A percentile compares a stretch with the other conserved stretches of the same genome.
Evolutionary conservation across 805 yeast species (phyloP).

Genomic region (Candida glaebosa): DNA sequence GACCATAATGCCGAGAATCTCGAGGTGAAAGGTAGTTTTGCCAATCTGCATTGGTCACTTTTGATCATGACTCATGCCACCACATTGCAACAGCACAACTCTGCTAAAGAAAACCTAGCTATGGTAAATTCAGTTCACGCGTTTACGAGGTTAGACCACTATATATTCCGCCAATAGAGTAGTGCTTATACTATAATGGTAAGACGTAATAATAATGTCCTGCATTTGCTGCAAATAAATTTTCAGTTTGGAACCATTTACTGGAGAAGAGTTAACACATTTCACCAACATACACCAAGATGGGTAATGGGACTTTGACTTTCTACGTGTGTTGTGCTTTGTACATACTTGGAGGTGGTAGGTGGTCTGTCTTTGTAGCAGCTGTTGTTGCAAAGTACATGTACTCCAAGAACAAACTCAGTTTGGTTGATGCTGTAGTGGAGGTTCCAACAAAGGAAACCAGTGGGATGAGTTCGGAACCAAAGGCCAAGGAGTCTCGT

Average conservation of each 20-base stretch:
- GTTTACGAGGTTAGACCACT: no score
- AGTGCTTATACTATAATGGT: no score
- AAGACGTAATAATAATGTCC: no score
- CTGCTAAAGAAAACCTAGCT: no score
- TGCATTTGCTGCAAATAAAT: background rate
- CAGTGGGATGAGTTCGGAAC: conserved; percentile 5
- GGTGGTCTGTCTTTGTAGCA: conserved; percentile 33
- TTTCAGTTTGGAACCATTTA: background rate
- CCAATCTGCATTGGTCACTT: no score
- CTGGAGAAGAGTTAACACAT: conserved; percentile 2
- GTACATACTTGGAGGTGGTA: conserved; percentile 41
- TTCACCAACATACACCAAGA: background rate
- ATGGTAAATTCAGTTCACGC: no score
- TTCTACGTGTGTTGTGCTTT: conserved; percentile 21
- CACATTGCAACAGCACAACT: no score
- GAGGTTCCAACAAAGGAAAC: conserved; percentile 1
- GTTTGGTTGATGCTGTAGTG: background rate
- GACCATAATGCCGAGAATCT: no score
- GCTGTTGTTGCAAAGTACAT: conserved; percentile 13
- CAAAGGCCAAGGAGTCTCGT: conserved; percentile 21
- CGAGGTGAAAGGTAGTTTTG: no score
- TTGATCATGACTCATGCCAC: no score
- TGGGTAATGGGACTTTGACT: conserved; percentile 10
- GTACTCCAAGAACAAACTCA: background rate
- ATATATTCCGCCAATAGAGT: no score